Evolutionary conservation across 345 rosid species (phyloP), one percentile per base, ranked within the genome.

Genomic region (Orychophragmus violaceus): DNA sequence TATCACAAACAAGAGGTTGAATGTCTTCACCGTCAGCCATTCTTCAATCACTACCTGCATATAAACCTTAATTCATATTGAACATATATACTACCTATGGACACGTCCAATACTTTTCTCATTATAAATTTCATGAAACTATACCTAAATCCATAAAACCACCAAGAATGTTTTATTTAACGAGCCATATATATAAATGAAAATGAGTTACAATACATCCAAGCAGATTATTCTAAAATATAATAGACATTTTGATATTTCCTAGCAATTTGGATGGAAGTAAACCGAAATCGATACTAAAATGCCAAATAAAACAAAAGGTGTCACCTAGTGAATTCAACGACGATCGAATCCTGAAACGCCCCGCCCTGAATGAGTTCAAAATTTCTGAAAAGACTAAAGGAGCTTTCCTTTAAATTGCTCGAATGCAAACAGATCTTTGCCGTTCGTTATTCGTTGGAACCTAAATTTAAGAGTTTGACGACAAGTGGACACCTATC

Each of bases 1-100:
- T 63, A 14, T 72, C 71, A 14, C 52, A 62, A 44, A 76, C 71
- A 50, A 70, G 74, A 60, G 74, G 66, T 64, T 59, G 70, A 63
- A 61, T 62, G 48, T 48, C 65, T 62, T 68, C 62, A 19, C 53
- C 48, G 59, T 66, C 71, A 50, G 69, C 75, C 75, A 70, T 70
- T 56, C 37, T 66, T 55, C 62, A 19, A 29, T 60, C 13, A 39
- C 18, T 21, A 23, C 16, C 24, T 67, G 13, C 10, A 30, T 52
- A 7, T n/a, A n/a, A n/a, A n/a, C n/a, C n/a, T n/a, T n/a, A 39
- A 39, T 39, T 39, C 45, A 7, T 39, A 39, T 39, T 39, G 18
- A 39, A 5, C 45, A 39, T n/a, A n/a, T n/a, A n/a, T 39, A 39
- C 2, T n/a, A n/a, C 16, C 18, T 14, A 5, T 39, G 45, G 45